Base-by-base conservation (phyloP, 225 moss, liverwort and hornwort genomes). In the Climacium dendroides region DNA sequence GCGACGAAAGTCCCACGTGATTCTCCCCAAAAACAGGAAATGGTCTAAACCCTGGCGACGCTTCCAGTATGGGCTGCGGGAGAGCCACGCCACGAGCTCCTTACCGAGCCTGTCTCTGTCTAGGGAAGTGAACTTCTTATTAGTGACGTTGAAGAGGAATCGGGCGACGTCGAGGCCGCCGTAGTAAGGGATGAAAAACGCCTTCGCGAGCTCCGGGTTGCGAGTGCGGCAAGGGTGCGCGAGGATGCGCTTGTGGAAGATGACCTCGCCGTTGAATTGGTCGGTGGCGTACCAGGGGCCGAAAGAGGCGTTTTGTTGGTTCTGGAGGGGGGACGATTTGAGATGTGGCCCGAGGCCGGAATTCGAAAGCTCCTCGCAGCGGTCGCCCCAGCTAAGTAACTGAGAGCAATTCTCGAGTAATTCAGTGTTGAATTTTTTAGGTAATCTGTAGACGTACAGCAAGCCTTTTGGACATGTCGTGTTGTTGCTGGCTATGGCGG, bases 181-280 rank as follows among this genome's bases (percentile, higher is more conserved):
- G 41, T 98, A 98, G 81, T 95, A 96, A 7, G 98, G 98, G 35
- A 98, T 90, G 80, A 94, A 98, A 82, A 96, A 96, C 13, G 93
- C 90, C 35, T 88, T 80, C 30, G 98, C 98, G 60, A 86, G 79
- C 79, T 91, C 85, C 5, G 89, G 89, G 78, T 96, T 83, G 17
- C 32, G 90, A 5, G 98, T 98, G 54, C 96, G 91, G 79, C 98
- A 98, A 5, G 91, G 90, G 66, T 98, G 96, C 54, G 93, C 82
- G 74, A 92, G 89, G 25, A 98, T 81, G 30, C 94, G 93, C 2
- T 89, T 83, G 58, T 96, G 98, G 69, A 95, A 96, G 50, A 96
- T 93, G 59, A 96, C 91, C 91, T 98, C 96, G 85, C 96, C 87
- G 32, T 93, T 87, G 86, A 96, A 95, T 80, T 96, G 95, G 70